Percentiles rank a stretch among this genome's conserved stretches.
These are phyloP conservation scores for Gossypium mustelinum DNA, from an alignment of 345 rosid species.

Conservation along the genomic window DNA sequence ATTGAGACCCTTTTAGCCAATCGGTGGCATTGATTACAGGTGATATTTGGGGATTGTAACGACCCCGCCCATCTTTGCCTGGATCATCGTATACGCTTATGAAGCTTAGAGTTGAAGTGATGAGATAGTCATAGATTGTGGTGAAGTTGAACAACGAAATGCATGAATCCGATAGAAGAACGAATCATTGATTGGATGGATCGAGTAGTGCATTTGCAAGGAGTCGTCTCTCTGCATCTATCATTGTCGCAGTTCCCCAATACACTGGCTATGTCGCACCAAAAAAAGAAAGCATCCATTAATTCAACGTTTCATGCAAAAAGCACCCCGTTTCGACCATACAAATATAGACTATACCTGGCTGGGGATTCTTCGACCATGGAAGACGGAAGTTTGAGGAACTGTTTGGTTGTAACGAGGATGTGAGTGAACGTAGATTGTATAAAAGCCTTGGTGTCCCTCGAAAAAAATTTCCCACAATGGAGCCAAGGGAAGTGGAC, in stretches of 20 bases:
- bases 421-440: conserved; percentile 67
- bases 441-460: conserved; percentile 54
- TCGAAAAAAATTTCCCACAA: conserved; percentile 73
- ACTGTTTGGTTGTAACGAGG: conserved; percentile 46
- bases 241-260: conserved; percentile 68
- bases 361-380: conserved; percentile 63
- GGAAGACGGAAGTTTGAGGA: conserved; percentile 46
- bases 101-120: conserved; percentile 45
- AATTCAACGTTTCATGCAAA: neutral
- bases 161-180: conserved; percentile 71
- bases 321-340: neutral
- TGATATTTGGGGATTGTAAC: conserved; percentile 53
- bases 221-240: conserved; percentile 65
- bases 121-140: conserved; percentile 45
- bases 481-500: conserved; percentile 58
- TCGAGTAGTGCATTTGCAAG: conserved; percentile 68
- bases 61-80: conserved; percentile 45
- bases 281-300: neutral
- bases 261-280: conserved; percentile 39
- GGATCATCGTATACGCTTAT: conserved; percentile 46
- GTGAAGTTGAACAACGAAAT: conserved; percentile 60
- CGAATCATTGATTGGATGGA: conserved; percentile 56
- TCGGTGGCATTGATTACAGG: conserved; percentile 49
- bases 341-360: conserved; percentile 35
- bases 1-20: conserved; percentile 85